Conservation (phyloP, 257 asterid genomes). For the Fraxinus cuspidata region DNA sequence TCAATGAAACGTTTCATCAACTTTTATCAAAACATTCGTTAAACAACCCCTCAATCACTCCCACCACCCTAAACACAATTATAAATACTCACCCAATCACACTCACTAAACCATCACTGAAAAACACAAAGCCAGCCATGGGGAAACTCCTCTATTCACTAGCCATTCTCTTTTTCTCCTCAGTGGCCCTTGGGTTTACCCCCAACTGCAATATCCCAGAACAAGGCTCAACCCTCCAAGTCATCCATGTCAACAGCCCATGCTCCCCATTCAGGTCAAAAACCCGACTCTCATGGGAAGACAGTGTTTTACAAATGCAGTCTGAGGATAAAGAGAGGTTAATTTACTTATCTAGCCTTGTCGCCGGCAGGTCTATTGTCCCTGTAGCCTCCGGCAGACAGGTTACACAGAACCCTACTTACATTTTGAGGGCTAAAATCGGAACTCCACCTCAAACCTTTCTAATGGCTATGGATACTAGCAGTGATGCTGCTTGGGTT, state of each 20-base stretch:
- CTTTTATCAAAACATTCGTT: no score
- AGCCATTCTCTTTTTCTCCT: conserved; percentile 22
- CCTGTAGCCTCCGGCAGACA: conserved; percentile 69
- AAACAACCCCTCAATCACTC: no score
- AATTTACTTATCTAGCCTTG: conserved; percentile 49
- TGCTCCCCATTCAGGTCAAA: conserved; percentile 48
- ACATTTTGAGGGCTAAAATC: conserved; percentile 50
- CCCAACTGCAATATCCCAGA: conserved; percentile 29
- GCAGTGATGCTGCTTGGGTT: conserved; percentile 64
- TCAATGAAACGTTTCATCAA: no score
- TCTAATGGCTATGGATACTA: conserved; percentile 57
- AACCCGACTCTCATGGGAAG: conserved; percentile 51
- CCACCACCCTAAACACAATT: conserved; percentile 10
- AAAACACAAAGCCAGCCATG: not conserved
- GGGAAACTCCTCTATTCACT: conserved; percentile 19
- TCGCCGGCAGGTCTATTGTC: conserved; percentile 36
- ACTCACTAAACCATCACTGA: conserved; percentile 1
- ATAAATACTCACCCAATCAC: conserved; percentile 28
- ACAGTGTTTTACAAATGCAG: conserved; percentile 55
- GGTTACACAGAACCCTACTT: conserved; percentile 56
- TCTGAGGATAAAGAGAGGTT: conserved; percentile 50
- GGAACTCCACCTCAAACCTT: conserved; percentile 67
- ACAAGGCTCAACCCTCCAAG: conserved; percentile 36
- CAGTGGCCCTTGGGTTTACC: conserved; percentile 19
- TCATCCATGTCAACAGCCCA: conserved; percentile 46